Percentiles rank a stretch among this genome's conserved stretches.
Conservation (phyloP, 192 early-diverging fungal genomes). For the Coemansia sp. region DNA sequence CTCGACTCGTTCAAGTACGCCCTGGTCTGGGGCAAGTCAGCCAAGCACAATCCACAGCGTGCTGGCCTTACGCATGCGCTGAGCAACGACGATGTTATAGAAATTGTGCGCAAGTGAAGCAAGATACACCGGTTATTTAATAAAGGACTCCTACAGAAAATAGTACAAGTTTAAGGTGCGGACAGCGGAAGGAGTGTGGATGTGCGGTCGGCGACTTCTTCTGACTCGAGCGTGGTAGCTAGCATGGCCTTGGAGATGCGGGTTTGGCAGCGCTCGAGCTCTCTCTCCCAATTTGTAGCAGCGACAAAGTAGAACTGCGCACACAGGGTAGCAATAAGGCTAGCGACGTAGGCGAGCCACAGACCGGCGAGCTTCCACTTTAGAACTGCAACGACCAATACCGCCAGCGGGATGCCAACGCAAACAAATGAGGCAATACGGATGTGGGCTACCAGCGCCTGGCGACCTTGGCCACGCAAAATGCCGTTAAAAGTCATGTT, state of each 20-base stretch:
- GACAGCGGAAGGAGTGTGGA: background rate
- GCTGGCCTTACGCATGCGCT: conserved; percentile 83
- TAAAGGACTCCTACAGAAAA: background rate
- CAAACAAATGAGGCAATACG: conserved; percentile 52
- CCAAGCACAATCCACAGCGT: conserved; percentile 97
- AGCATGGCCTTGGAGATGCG: conserved; percentile 29
- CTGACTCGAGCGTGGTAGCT: background rate
- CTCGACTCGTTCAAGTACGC: conserved; percentile 92
- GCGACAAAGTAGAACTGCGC: conserved; percentile 31
- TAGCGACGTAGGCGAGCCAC: conserved; percentile 64
- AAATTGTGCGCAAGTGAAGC: conserved; percentile 68
- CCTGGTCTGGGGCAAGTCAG: conserved; percentile 93
- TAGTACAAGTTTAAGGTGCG: background rate
- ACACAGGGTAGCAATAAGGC: conserved; percentile 13
- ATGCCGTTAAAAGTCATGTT: conserved; percentile 63
- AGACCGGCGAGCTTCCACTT: conserved; percentile 66
- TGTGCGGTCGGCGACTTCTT: conserved; percentile 5
- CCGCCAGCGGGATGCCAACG: conserved; percentile 55
- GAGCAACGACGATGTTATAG: conserved; percentile 94
- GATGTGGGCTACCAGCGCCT: conserved; percentile 56
- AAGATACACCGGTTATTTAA: background rate
- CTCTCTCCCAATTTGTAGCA: conserved; percentile 45
- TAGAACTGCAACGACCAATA: conserved; percentile 45
- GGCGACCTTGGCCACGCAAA: conserved; percentile 62
- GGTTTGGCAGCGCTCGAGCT: conserved; percentile 47